These are phyloP conservation scores for Achlya hypogyna DNA, from an alignment of 352 stramenopile species.

Conservation along the genomic window DNA sequence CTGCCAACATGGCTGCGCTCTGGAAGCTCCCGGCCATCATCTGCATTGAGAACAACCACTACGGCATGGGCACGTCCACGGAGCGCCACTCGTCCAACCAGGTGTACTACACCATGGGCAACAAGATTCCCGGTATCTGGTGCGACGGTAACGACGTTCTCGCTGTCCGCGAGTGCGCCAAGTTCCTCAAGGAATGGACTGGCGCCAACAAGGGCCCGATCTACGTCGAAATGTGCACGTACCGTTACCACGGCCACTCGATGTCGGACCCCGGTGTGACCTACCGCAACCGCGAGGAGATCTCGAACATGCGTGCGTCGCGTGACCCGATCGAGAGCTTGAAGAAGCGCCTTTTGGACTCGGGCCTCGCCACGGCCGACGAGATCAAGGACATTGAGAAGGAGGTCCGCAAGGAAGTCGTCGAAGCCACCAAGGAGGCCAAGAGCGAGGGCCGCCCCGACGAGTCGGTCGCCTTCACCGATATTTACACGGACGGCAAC, in stretches of 20 bases:
- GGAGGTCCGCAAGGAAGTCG: conserved; percentile 96
- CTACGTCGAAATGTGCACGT: conserved; percentile 99
- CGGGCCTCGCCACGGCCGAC: conserved; percentile 89
- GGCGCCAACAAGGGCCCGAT: conserved; percentile 97
- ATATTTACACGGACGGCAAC: conserved; percentile 88
- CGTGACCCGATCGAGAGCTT: conserved; percentile 98
- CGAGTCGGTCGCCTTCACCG: conserved; percentile 47
- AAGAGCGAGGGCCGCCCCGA: conserved; percentile 65
- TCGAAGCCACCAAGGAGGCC: conserved; percentile 89
- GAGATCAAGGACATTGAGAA: conserved; percentile 99
- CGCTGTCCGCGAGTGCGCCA: conserved; percentile 92
- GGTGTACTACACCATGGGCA: conserved; percentile 99
- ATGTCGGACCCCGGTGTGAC: conserved; percentile 99
- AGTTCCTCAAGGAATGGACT: conserved; percentile 95
- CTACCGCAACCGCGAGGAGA: conserved; percentile 99
- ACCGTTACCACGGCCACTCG: conserved; percentile 99
- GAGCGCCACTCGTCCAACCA: conserved; percentile 94
- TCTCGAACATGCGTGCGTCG: conserved; percentile 96
- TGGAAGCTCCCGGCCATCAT: conserved; percentile 99
- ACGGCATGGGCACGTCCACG: conserved; percentile 99
- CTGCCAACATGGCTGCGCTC: conserved; percentile 95
- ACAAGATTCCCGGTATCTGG: conserved; percentile 98
- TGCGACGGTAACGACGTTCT: conserved; percentile 99
- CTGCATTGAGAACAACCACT: conserved; percentile 99
- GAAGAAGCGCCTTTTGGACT: conserved; percentile 96